A percentile compares a stretch with the other conserved stretches of the same genome.
Conservation (phyloP, 495 filamentous ascomycete genomes). For the Xylaria acuta region DNA sequence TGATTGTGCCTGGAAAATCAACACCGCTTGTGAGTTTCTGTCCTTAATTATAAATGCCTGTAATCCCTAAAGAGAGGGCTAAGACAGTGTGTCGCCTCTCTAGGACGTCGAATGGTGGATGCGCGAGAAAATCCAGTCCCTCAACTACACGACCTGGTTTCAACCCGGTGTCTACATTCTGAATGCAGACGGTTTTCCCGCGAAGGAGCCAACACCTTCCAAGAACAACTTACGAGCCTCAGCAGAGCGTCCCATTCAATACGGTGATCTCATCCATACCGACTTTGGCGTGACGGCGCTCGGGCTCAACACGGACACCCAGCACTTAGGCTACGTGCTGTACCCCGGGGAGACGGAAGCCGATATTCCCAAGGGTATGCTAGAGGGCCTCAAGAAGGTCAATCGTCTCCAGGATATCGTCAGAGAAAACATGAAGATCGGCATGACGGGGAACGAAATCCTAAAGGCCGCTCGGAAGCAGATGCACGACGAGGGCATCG, state of each 20-base stretch:
- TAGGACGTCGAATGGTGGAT: conserved; percentile 58
- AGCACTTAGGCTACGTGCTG: conserved; percentile 56
- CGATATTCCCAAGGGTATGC: conserved; percentile 46
- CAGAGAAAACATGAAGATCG: conserved; percentile 48
- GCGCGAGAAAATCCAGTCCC: conserved; percentile 49
- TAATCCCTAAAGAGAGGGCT: neutral
- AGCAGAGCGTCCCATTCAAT: conserved; percentile 41
- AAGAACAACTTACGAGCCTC: neutral
- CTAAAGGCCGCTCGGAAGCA: conserved; percentile 42
- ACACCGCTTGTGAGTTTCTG: conserved; percentile 45
- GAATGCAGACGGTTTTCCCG: conserved; percentile 32
- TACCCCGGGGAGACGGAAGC: conserved; percentile 48
- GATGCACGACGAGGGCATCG: conserved; percentile 50
- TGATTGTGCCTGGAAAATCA: conserved; percentile 49
- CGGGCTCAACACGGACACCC: conserved; percentile 57
- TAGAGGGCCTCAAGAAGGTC: conserved; percentile 49
- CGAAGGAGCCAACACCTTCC: conserved; percentile 10
- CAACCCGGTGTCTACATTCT: conserved; percentile 52
- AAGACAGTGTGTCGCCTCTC: neutral
- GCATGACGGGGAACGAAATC: conserved; percentile 50
- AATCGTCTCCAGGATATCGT: conserved; percentile 56
- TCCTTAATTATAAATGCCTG: neutral
- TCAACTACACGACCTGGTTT: conserved; percentile 59
- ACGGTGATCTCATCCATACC: conserved; percentile 53
- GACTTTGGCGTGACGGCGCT: conserved; percentile 56